Evolutionary conservation across 2,329 filamentous ascomycete genomes (phyloP).

Genomic region (Parascedosporium putredinis): DNA sequence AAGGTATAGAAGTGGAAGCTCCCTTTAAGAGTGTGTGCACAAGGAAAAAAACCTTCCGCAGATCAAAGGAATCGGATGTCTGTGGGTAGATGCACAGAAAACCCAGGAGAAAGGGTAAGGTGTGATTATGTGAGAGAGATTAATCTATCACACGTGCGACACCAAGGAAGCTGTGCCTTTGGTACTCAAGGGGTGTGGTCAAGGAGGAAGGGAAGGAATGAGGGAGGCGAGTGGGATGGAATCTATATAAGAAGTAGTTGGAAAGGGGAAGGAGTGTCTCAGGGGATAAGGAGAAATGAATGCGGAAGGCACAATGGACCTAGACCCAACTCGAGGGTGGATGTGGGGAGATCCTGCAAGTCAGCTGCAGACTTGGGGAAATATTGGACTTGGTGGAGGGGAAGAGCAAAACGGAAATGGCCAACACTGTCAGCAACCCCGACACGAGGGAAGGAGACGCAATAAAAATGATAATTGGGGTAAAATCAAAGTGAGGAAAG

Average conservation of each 20-base stretch:
- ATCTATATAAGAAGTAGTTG: neutral
- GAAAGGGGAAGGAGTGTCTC: neutral
- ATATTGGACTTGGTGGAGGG: neutral
- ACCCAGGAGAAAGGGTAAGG: neutral
- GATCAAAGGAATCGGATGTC: too few species aligned
- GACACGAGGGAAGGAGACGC: neutral
- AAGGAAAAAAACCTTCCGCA: too few species aligned
- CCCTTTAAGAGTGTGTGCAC: too few species aligned
- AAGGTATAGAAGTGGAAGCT: neutral
- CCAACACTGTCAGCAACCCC: neutral
- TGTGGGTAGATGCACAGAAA: too few species aligned
- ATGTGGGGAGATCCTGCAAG: neutral
- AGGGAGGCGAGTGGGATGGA: constrained; percentile 5
- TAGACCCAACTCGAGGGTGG: neutral
- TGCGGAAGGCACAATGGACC: too few species aligned
- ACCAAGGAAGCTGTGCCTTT: neutral
- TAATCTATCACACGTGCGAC: neutral
- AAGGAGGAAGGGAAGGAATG: constrained; percentile 6
- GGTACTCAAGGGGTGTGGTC: neutral
- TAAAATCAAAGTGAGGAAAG: too few species aligned
- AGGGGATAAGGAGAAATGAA: neutral
- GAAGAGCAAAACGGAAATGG: neutral
- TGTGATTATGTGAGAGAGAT: neutral
- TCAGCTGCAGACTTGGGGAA: neutral
- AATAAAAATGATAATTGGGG: too few species aligned